Conservation (phyloP, 2,329 filamentous ascomycete genomes). For the Plectosphaerella cucumerina region DNA sequence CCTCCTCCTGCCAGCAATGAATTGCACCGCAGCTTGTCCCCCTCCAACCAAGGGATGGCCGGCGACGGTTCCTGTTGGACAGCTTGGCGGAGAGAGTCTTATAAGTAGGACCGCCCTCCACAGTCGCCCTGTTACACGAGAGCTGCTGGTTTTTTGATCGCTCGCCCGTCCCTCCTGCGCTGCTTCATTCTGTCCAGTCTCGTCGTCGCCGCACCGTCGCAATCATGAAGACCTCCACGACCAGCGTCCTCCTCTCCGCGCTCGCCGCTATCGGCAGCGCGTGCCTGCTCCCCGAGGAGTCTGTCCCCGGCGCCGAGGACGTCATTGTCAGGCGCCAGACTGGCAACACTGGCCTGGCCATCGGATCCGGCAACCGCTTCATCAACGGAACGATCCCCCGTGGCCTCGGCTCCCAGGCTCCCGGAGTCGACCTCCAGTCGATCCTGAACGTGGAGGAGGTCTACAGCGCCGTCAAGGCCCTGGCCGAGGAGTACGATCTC, state of each 20-base stretch:
- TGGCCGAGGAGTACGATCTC: constrained; percentile 34
- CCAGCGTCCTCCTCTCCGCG: constrained; percentile 10
- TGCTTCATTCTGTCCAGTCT: background rate
- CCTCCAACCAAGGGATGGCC: background rate
- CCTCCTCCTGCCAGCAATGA: background rate
- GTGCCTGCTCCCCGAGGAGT: constrained; percentile 34
- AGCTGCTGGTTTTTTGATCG: background rate
- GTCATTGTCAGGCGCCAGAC: constrained; percentile 8
- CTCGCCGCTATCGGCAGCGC: constrained; percentile 18
- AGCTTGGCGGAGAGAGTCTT: background rate
- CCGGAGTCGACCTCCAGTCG: constrained; percentile 25
- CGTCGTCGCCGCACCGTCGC: background rate
- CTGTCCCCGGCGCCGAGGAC: constrained; percentile 9
- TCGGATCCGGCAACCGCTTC: constrained; percentile 39
- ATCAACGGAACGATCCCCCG: constrained; percentile 31
- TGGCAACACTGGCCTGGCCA: constrained; percentile 23
- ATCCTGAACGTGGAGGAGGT: constrained; percentile 44
- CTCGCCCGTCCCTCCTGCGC: background rate
- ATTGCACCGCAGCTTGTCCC: too few species aligned
- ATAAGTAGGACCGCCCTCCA: background rate
- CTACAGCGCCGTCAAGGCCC: constrained; percentile 35
- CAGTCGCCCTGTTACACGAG: background rate
- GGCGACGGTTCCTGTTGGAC: background rate
- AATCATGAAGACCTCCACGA: constrained; percentile 22
- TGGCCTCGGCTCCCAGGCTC: constrained; percentile 31